Evolutionary conservation across 2,329 filamentous ascomycete species (phyloP), one percentile per base, ranked within the genome.

Genomic region (Ceratocystis albifundus): DNA sequence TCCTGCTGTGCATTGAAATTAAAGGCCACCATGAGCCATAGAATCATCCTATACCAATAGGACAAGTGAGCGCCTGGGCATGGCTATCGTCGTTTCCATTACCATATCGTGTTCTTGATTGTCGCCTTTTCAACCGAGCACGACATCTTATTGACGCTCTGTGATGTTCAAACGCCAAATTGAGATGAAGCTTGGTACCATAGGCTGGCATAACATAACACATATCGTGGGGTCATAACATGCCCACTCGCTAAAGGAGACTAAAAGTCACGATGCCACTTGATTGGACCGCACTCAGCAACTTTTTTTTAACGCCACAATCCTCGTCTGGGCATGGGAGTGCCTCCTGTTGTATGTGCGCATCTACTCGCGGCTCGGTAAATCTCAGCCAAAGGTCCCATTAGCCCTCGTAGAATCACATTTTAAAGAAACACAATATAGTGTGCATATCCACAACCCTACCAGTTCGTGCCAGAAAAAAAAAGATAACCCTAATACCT

Each of bases 1-100:
- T 59, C 55, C 55, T 59, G 15, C 55, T 59, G 17, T 36, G 55
- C 15, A n/a, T 36, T 59, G 28, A 59, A 36, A 59, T 36, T 59
- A 59, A 20, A 59, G 15, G 8, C 28, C 55, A 36, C 28, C 55
- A 36, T 36, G 55, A 10, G n/a, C n/a, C 48, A 53, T 53, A 25
- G 48, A 12, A 53, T 17, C 12, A 25, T 15, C 2, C 12, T 10
- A 8, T 53, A 25, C 48, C 48, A 5, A 25, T 10, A 53, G 22
- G 48, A 53, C 36, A 53, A 53, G 22, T 22, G 8, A 53, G 15
- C 22, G 22, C 22, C 6, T 25, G 48, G 48, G 12, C 48, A 53
- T 25, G 1, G 48, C 48, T 7, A 12, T 25, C 12, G 8, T 10
- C 20, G 20, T 25, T 22, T 20, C 22, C 48, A 53, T 53, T 28